Evolutionary conservation across 371 early-diverging fungal species (phyloP).

Genomic region (Capniomyces stellatus): DNA sequence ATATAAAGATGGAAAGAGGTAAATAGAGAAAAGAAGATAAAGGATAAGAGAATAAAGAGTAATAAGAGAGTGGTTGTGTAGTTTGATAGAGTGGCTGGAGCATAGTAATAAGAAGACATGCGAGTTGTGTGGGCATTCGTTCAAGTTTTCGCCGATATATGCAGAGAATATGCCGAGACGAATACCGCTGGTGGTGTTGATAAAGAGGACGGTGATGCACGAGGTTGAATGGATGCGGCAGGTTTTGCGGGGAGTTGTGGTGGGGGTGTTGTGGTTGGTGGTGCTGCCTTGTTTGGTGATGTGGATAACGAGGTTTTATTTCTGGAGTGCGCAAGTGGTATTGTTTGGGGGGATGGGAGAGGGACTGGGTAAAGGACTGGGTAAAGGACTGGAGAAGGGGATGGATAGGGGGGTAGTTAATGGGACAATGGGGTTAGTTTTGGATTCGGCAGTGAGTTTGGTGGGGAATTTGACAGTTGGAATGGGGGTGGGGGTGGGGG

Average conservation of each 20-base stretch:
- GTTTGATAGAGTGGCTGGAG: slow-evolving; percentile 1
- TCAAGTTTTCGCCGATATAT: slow-evolving; percentile 71
- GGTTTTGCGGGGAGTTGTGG: slow-evolving; percentile 30
- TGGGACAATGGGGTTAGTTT: too few species aligned
- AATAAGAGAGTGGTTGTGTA: too few species aligned
- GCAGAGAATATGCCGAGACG: slow-evolving; percentile 53
- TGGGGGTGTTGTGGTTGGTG: slow-evolving; percentile 60
- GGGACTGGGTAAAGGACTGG: too few species aligned
- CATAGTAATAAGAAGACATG: slow-evolving; percentile 24
- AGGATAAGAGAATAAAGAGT: too few species aligned
- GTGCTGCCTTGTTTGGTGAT: slow-evolving; percentile 62
- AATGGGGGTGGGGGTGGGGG: too few species aligned
- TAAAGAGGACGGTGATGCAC: slow-evolving; percentile 28
- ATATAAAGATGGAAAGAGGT: too few species aligned
- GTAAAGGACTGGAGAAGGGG: too few species aligned
- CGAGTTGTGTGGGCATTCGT: slow-evolving; percentile 76
- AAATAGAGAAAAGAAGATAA: too few species aligned
- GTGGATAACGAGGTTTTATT: slow-evolving; percentile 65
- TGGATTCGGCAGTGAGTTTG: too few species aligned
- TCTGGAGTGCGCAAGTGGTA: slow-evolving; percentile 43
- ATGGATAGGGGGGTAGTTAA: too few species aligned
- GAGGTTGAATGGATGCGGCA: slow-evolving; percentile 12
- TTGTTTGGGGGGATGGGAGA: too few species aligned
- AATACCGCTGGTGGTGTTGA: slow-evolving; percentile 34
- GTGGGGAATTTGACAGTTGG: too few species aligned